Percentiles rank a stretch among this genome's conserved stretches.
Conservation (phyloP, 768 basidiomycete genomes). For the Rhizopogon vinicolor region DNA sequence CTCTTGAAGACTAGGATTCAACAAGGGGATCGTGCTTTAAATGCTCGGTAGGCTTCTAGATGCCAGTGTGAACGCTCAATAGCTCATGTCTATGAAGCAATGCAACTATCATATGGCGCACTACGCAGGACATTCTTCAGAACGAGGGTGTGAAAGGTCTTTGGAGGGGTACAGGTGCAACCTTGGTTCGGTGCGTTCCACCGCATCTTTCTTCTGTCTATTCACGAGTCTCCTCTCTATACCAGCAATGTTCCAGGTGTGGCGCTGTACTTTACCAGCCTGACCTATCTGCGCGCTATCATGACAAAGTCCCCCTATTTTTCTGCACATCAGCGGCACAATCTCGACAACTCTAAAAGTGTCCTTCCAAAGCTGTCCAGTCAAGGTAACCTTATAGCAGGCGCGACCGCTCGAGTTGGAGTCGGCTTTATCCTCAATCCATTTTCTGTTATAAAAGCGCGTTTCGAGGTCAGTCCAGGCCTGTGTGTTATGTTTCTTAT, state of each 20-base stretch:
- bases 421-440: constrained; percentile 89
- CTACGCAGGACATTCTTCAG: constrained; percentile 52
- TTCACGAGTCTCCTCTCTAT: constrained; percentile 1
- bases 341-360: constrained; percentile 31
- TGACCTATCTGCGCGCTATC: constrained; percentile 75
- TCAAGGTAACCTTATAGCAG: constrained; percentile 82
- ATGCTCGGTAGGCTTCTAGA: constrained; percentile 30
- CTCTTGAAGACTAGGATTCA: constrained; percentile 90
- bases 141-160: constrained; percentile 66
- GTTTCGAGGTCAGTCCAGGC: constrained; percentile 67
- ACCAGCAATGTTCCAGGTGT: constrained; percentile 89
- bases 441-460: constrained; percentile 86
- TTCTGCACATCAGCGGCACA: constrained; percentile 25
- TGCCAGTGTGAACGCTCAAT: background rate
- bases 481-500: background rate
- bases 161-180: constrained; percentile 87
- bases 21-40: constrained; percentile 57
- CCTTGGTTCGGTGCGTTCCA: constrained; percentile 56
- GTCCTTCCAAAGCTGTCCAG: constrained; percentile 67
- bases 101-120: constrained; percentile 40
- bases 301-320: constrained; percentile 77
- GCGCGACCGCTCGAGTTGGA: constrained; percentile 72
- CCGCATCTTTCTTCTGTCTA: background rate
- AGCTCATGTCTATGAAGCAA: constrained; percentile 20
- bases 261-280: constrained; percentile 83